Base-by-base conservation (phyloP, 2,329 filamentous ascomycete species). In the Dactylellina cionopaga region DNA sequence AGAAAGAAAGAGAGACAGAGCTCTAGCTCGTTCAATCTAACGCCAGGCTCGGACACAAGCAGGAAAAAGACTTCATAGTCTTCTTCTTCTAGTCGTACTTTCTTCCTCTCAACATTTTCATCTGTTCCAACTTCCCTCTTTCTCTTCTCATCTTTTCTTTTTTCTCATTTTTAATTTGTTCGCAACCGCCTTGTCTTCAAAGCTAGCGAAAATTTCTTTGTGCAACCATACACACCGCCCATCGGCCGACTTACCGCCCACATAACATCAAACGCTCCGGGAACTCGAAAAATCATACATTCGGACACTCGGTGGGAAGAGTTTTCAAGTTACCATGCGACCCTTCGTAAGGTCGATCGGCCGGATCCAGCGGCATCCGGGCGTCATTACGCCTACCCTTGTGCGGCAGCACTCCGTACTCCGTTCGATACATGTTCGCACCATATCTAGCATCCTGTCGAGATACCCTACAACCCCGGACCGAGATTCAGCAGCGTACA, bases 381-480 rank as follows among this genome's bases (percentile, higher is more conserved):
- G 44, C 49, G 39, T 64, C 54, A 37, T 51, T 15, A 55, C 44
- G 7, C 29, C 59, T 2, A 17, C 59, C n/a, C 59, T 60, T 13
- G 24, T 65, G 31, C 59, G 52, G 51, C 66, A 54, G 37, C 46
- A 13, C 41, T 59, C 56, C 52, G 37, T 62, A 27, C 52, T 46
- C n/a, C 68, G 52, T 46, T 64, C 68, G 68, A 72, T 72, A 72
- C 59, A 72, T 33, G 68, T 27, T 46, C 68, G 68, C 24, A 49
- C 68, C 17, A 64, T 72, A 46, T 72, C 59, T 24, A 72, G 25
- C 37, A 65, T 72, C 15, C 46, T 72, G 5, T 65, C 59, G 6
- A 65, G 19, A 49, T 49, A 64, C 27, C 63, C 63, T n/a, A 59
- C 25, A 17, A 17, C 31, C 5, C 25, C 52, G 2, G 35, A 51